phyloP scores from a whole-genome alignment of 148 eudicot species.

The Dysphania ambrosioides region DNA sequence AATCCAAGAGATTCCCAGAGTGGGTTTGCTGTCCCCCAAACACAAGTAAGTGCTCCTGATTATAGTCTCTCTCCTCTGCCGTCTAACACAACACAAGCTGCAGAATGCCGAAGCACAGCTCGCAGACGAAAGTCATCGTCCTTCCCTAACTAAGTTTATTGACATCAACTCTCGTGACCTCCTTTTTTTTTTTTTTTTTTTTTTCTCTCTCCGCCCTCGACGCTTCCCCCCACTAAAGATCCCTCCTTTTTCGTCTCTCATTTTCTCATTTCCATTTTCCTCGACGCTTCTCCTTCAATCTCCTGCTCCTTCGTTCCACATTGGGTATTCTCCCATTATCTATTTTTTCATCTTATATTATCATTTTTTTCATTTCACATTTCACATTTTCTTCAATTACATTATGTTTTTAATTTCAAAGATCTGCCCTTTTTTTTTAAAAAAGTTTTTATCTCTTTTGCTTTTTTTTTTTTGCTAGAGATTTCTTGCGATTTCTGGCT shows the following conservation, averaged over 20 bases:
- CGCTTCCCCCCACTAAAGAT: background rate
- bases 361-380: background rate
- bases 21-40: background rate
- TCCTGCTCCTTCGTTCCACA: background rate
- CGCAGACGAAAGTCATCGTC: no score
- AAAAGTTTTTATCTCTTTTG: slow-evolving; percentile 23
- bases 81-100: background rate
- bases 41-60: no score
- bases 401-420: background rate
- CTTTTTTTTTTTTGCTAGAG: slow-evolving; percentile 8
- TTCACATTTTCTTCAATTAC: background rate
- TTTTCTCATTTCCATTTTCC: background rate
- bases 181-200: slow-evolving; percentile 1
- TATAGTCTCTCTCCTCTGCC: background rate
- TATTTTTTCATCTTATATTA: background rate
- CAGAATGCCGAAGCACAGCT: background rate
- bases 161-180: slow-evolving; percentile 24
- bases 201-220: background rate
- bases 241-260: background rate
- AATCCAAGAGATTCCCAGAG: background rate
- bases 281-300: slow-evolving; percentile 14
- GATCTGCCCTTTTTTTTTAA: background rate
- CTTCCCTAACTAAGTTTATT: slow-evolving; percentile 6
- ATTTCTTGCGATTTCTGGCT: slow-evolving; percentile 14
- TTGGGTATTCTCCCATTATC: background rate